Evolutionary conservation across 2,329 filamentous ascomycete genomes (phyloP), one percentile per base, ranked within the genome.

Genomic region (Hypoxylon sp.): DNA sequence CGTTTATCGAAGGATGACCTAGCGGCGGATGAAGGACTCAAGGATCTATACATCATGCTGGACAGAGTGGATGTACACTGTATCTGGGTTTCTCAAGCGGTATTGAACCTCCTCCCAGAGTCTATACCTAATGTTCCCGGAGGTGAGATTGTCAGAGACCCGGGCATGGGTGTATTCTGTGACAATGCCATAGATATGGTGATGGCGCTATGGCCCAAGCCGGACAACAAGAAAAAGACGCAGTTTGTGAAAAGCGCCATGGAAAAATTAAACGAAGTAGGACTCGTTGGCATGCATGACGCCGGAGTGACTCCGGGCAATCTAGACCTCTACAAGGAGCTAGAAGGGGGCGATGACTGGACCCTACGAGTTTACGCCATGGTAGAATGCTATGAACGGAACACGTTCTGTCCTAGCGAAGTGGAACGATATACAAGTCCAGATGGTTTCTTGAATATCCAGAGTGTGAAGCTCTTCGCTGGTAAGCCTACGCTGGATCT

Each of bases 11-110:
- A 77, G 86, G 81, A 81, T 56, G 86, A 91, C 65, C 80, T 92
- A 0, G 83, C 85, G 10, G 79, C 83, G 42, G 86, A 88, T 48
- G 77, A 83, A 24, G 73, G 77, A 0, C 83, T 92, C 47, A 81
- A 79, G 46, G 84, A 85, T 35, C 79, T 88, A 37, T 91, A 88
- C 75, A 85, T 92, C 65, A 91, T 92, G 88, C 83, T 92, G 2
- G 89, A 92, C 73, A 86, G 91, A 13, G 87, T 91, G 6, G 91
- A 92, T 72, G 88, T 89, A 3, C 91, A 92, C 76, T 93, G 91
- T 77, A 84, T 88, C 29, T 91, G 89, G 88, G 89, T 92, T 2
- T 92, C 90, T 0, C 81, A 87, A 27, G 83, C 89, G 17, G 87
- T 92, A 1, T 82, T 92, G 2, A 79, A 85, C 52, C 82, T 92